Evolutionary conservation across 2,329 filamentous ascomycete genomes (phyloP), one percentile per base, ranked within the genome.

Genomic region (Colletotrichum australisinense): DNA sequence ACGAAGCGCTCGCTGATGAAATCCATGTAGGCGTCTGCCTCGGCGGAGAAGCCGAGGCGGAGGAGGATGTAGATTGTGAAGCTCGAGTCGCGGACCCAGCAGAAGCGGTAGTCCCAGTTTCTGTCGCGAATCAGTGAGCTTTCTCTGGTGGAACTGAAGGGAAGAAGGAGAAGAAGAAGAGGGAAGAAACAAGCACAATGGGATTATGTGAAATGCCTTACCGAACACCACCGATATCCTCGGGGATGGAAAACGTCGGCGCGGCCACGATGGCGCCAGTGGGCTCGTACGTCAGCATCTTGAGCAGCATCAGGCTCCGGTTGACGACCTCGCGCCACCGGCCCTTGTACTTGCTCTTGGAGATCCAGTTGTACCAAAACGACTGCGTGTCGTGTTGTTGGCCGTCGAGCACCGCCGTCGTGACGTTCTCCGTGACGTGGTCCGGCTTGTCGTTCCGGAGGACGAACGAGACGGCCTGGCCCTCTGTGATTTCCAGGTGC

Each of bases 21-120:
- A 67, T 88, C 87, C 88, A 95, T 94, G 80, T 94, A 95, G 1
- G 92, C 91, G 79, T 95, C 92, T 4, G 93, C 93, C 81, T 95
- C 93, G 24, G 91, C 88, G 32, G 87, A 91, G 82, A 95, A 95
- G 6, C 93, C 93, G 79, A 95, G 89, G 16, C 93, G 91, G 2
- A 95, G 87, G 35, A 95, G 87, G 74, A 95, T 92, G 77, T 95
- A 95, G 76, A 95, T 91, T 1, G 92, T 94, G 81, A 95, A 95
- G 75, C 92, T 94, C 0, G 92, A 91, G 82, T 95, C 93, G 26
- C 93, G 88, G 46, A 95, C 90, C 93, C 93, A 95, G 11, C 88
- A 93, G 81, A 90, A 95, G n/a, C 92, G 88, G 78, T 94, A 94
- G 79, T 94, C 92, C 92, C 90, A 92, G 78, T 92, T 92, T 26